Evolutionary conservation across 2,329 filamentous ascomycete genomes (phyloP), one percentile per base, ranked within the genome.

Genomic region (Escovopsis sp.): DNA sequence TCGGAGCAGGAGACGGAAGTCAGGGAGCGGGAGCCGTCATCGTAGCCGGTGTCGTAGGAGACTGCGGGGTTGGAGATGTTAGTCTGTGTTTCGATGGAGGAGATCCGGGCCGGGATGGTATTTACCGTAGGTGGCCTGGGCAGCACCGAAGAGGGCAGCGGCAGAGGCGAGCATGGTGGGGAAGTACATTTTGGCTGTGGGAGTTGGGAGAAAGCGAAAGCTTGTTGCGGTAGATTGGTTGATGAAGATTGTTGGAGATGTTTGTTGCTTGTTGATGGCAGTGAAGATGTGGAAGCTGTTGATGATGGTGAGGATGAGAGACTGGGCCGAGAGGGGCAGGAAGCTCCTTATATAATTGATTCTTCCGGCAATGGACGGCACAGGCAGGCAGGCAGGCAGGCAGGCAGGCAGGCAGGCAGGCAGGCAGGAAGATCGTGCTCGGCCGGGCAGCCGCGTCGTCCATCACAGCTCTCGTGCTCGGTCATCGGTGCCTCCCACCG

Each of bases 41-140:
- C 83, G 64, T 85, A 91, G 55, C 71, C 76, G 18, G 65, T 62
- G 63, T 88, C 83, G 61, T 80, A 89, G 49, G 79, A 80, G 54
- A 87, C 81, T 59, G 55, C 15, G 15, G 15, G 15, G 15, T 15
- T 15, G 6, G 28, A 6, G 28, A 10, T 30, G 28, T 30, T 30
- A 30, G 28, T 10, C 10, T 30, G 28, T 30, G 2, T 15, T 15
- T 15, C 15, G 15, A 15, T 15, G 15, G 15, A 15, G 15, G 15
- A 15, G 15, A 2, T 15, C 15, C 9, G 26, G 30, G 12, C 10
- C n/a, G 15, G 9, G 32, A 33, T 36, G 4, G 18, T 6, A 33
- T 40, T 26, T 50, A 63, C 61, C 59, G 39, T 55, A 53, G 45
- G 53, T 54, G 51, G 64, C 64, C 18, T 61, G 55, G 44, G 56